A percentile compares a stretch with the other conserved stretches of the same genome.
These are phyloP conservation scores for Ustilago tritici DNA, from an alignment of 1,284 basidiomycete species.

Conservation along the genomic window DNA sequence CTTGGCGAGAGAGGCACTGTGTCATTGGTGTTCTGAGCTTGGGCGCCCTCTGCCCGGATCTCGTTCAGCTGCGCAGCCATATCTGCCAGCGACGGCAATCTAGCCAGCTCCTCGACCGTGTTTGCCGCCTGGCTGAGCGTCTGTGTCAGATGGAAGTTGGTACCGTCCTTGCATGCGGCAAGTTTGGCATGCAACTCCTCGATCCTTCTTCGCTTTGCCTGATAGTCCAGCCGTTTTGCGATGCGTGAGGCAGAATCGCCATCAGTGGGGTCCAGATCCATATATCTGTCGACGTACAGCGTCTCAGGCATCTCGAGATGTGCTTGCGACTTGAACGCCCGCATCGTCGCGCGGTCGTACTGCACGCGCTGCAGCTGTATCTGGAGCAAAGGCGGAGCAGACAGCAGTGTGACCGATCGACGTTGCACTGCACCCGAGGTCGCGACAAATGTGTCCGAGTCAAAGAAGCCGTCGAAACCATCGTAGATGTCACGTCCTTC, in stretches of 20 bases:
- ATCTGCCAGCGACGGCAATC: conserved; percentile 31
- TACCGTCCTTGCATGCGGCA: conserved; percentile 43
- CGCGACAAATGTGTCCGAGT: conserved; percentile 80
- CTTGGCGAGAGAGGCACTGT: conserved; percentile 10
- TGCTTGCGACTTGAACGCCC: conserved; percentile 94
- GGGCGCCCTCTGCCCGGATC: conserved; percentile 14
- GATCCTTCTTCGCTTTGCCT: conserved; percentile 40
- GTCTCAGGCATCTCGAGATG: conserved; percentile 90
- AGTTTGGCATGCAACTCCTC: conserved; percentile 38
- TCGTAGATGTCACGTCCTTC: conserved; percentile 93
- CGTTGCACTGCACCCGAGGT: conserved; percentile 85
- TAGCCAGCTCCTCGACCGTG: conserved; percentile 33
- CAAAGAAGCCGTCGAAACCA: conserved; percentile 90
- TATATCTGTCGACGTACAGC: conserved; percentile 90
- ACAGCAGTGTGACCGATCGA: conserved; percentile 87
- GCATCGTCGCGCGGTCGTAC: conserved; percentile 88
- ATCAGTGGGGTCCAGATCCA: conserved; percentile 77
- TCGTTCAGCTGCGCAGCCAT: conserved; percentile 30
- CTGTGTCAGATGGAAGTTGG: conserved; percentile 33
- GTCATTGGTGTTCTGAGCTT: not conserved
- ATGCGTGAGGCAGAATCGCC: conserved; percentile 72
- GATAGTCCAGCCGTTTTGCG: conserved; percentile 75
- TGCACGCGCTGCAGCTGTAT: conserved; percentile 96
- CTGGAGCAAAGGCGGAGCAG: conserved; percentile 89
- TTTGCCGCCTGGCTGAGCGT: conserved; percentile 42